These are phyloP conservation scores for Peronospora belbahrii DNA, from an alignment of 352 stramenopile species.

Conservation along the genomic window DNA sequence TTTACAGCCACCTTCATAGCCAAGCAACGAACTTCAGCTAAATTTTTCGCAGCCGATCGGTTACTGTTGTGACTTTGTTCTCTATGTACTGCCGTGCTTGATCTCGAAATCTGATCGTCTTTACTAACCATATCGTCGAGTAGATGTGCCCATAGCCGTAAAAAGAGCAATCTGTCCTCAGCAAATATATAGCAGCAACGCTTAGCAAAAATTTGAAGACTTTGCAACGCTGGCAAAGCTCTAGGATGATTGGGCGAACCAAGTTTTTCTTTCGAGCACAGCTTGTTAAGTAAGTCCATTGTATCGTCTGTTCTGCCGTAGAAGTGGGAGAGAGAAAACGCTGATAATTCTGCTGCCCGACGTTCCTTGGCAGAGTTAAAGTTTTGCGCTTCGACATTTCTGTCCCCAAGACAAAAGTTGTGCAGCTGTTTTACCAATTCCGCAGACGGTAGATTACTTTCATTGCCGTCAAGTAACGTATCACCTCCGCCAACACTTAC, in stretches of 20 bases:
- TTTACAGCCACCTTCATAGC: conserved; percentile 59
- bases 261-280: conserved; percentile 52
- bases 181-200: conserved; percentile 28
- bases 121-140: conserved; percentile 31
- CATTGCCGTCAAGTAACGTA: conserved; percentile 13
- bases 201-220: conserved; percentile 59
- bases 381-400: conserved; percentile 17
- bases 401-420: conserved; percentile 39
- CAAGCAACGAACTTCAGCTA: conserved; percentile 46
- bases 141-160: conserved; percentile 40
- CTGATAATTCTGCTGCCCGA: conserved; percentile 47
- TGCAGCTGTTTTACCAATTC: conserved; percentile 35
- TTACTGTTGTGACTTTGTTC: conserved; percentile 18
- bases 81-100: conserved; percentile 8
- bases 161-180: conserved; percentile 18
- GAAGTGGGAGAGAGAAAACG: conserved; percentile 42
- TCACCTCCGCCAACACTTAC: conserved; percentile 10
- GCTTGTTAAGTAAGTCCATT: conserved; percentile 28
- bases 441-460: conserved; percentile 24
- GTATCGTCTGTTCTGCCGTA: conserved; percentile 31
- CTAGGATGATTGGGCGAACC: conserved; percentile 10
- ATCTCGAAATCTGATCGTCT: neutral
- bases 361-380: conserved; percentile 24
- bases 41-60: conserved; percentile 8
- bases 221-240: conserved; percentile 40